Evolutionary conservation across 148 eudicot genomes (phyloP), one percentile per base, ranked within the genome.

Genomic region (Rhododendron vialii): DNA sequence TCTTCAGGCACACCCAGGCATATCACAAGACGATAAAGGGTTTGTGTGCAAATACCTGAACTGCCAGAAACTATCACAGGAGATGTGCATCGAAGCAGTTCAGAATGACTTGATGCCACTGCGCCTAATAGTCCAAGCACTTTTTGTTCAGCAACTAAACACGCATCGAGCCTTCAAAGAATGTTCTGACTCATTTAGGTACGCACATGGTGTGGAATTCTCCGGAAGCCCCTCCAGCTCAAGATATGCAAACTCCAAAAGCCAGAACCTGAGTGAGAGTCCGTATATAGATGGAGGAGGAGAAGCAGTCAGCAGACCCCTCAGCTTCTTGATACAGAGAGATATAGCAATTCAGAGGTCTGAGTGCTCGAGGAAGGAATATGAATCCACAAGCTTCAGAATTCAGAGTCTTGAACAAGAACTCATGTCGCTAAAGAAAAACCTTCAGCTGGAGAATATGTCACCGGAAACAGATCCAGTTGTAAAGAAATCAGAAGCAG

Each of bases 61-160:
- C 85, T 92, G 98, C 89, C 98, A 94, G 79, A 97, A 94, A 82
- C 88, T 97, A 45, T 95, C 98, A 8, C 96, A 94, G 84, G 94
- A 94, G 59, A 90, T 91, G n/a, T 97, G 99, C 89, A 83, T 94
- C 8, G 98, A 95, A 87, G 99, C 98, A 53, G 98, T 97, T 14
- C 98, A 93, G 84, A 95, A 97, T 30, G 98, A 97, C 91, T 86
- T 91, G 80, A 97, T 97, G 98, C 99, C 99, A 20, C 91, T 97
- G 74, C 88, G 99, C 17, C 85, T 95, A 50, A 90, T 97, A n/a
- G 95, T 97, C 38, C 99, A 95, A 83, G 99, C 98, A 26, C 94
- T 97, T 2, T 93, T 97, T 30, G 89, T 95, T 77, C 99, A 97
- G 85, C 98, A 95, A 86, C 92, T 93, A 50, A 91, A 94, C 90